Base-by-base conservation (phyloP, 139 green algal genomes). In the Chlorella sp. region DNA sequence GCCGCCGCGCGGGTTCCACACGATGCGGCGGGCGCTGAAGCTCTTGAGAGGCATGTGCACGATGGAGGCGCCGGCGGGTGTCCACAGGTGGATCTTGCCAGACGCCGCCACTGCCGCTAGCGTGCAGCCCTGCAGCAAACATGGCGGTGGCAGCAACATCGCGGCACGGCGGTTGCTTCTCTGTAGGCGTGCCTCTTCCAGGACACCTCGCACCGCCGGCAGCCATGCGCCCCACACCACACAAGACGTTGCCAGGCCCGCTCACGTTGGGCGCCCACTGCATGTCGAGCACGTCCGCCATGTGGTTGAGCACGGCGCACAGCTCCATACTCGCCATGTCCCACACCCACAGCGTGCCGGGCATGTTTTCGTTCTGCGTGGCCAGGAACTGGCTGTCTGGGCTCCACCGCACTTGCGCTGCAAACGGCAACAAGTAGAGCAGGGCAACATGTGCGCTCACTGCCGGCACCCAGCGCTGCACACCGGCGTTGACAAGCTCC, bases 1-100 rank as follows among this genome's bases (percentile, higher is more conserved):
- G 34, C 63, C 65, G 0, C 32, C 62, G 2, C 78, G 84, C 35
- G 79, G 76, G 49, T 75, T 79, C 91, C 91, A 96, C 30, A 29
- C 1, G 26, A 93, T 22, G 5, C 72, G 55, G 4, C 24, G 23
- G 17, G 82, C 89, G 29, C 82, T 69, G 73, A 97, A 93, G 27
- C 68, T 75, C 2, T 82, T 59, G 49, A 95, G 75, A 2, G 92
- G 91, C 0, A 97, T 78, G 72, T 93, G 87, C 73, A 93, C 87
- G 62, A 93, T 93, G 29, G 86, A 92, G 17, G 91, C 89, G 3
- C 91, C 92, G 1, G 87, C 74, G 2, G 89, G 84, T 0, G 87
- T 88, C 92, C 92, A 97, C 72, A 97, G 50, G 72, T 90, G 93
- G 23, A 97, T 76, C n/a, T 84, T 81, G 24, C 49, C 35, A 33